Base-by-base conservation (phyloP, 2,329 filamentous ascomycete species). In the Stemphylium lycopersici region DNA sequence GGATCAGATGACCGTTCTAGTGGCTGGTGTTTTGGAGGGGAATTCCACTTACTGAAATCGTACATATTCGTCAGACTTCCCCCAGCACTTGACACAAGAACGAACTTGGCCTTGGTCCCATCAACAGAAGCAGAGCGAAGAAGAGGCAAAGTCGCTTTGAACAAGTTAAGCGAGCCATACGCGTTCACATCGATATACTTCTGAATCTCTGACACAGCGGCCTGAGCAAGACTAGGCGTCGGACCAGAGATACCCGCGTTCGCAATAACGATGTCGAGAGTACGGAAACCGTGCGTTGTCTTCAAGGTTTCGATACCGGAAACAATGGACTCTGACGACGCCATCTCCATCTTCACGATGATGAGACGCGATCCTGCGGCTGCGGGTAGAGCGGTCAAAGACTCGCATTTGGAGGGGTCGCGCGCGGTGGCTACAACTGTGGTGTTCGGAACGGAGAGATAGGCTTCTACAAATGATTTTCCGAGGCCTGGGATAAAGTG, bases 401-500 rank as follows among this genome's bases (percentile, higher is more conserved):
- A 58, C 1, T 64, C 24, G 2, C 67, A 63, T 31, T 61, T 65
- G 0, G 59, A 39, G 3, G 58, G 66, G n/a, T 73, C 63, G 18
- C 77, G 77, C 26, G 77, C 68, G 5, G 73, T 75, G 16, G 74
- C 77, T 12, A 81, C 73, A 36, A 80, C 73, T 15, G 66, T 77
- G 15, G 70, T 74, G 38, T 75, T 63, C 1, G 78, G 72, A 1
- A 71, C 63, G 1, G 60, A 53, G 34, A 81, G 74, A 58, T 77
- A 77, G 2, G 45, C 20, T 33, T 66, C 47, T 40, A 70, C 59
- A 8, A 78, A 59, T 4, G 66, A 70, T 8, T 70, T 61, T 2
- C 78, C 78, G 49, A 76, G 69, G 10, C 72, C 74, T 75, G 36
- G 18, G 32, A 12, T n/a, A 6, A 20, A 13, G 24, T 15, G 7